Percentiles rank a stretch among this genome's conserved stretches.
Evolutionary conservation across 768 basidiomycete genomes (phyloP).

Genomic region (Pulveroboletus sp.): DNA sequence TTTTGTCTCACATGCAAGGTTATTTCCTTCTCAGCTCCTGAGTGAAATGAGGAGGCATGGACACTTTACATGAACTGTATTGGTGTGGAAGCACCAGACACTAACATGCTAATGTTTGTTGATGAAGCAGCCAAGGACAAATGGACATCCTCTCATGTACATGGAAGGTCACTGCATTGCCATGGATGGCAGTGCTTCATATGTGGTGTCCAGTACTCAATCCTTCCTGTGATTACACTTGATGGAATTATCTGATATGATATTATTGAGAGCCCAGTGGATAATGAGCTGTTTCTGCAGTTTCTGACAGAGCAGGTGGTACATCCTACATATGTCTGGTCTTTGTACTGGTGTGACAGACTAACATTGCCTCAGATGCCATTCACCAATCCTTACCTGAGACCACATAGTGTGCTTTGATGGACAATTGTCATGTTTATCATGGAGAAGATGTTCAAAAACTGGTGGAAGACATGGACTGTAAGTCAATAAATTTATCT

Average conservation of each 20-base stretch:
- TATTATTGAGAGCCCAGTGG: not conserved
- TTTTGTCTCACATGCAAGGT: too few species aligned
- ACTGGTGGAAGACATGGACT: too few species aligned
- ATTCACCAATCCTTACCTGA: not conserved
- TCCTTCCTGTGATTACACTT: not conserved
- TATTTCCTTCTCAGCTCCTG: too few species aligned
- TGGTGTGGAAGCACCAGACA: too few species aligned
- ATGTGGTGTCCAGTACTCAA: not conserved
- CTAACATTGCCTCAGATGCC: not conserved
- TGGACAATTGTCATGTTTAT: not conserved
- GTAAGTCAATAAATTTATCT: too few species aligned
- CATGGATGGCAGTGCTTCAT: too few species aligned
- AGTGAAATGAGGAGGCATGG: too few species aligned
- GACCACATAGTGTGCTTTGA: not conserved
- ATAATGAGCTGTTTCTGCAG: not conserved
- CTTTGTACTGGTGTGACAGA: not conserved
- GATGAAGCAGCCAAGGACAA: too few species aligned
- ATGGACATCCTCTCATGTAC: too few species aligned
- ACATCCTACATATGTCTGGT: not conserved
- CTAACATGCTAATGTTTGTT: too few species aligned
- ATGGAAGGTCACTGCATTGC: too few species aligned
- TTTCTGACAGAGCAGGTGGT: not conserved
- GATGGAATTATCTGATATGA: not conserved
- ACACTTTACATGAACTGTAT: too few species aligned
- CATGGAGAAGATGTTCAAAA: not conserved